Evolutionary conservation across 176 grass and related monocot species (phyloP).

Genomic region (Oryza longistaminata): DNA sequence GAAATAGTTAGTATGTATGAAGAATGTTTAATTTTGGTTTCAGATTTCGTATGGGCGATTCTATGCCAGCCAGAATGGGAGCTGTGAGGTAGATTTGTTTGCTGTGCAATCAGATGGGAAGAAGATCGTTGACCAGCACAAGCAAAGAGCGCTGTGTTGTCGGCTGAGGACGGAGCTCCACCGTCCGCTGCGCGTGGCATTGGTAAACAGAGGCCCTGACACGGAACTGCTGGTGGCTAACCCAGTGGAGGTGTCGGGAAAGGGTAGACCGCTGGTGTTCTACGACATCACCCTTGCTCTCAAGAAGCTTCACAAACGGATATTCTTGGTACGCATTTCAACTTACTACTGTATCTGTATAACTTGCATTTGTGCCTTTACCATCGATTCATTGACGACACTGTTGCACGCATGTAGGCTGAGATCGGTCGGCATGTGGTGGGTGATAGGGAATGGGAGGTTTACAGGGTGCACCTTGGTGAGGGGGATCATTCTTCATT

Average conservation of each 20-base stretch:
- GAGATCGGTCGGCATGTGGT: slow-evolving; percentile 73
- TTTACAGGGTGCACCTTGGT: slow-evolving; percentile 66
- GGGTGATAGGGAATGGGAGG: slow-evolving; percentile 74
- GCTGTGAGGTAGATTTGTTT: slow-evolving; percentile 78
- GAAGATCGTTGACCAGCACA: slow-evolving; percentile 70
- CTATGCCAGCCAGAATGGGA: slow-evolving; percentile 60
- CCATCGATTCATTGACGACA: not conserved
- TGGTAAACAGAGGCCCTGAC: slow-evolving; percentile 72
- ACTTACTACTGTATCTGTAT: not conserved
- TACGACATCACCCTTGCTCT: slow-evolving; percentile 83
- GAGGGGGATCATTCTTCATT: slow-evolving; percentile 54
- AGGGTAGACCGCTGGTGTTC: slow-evolving; percentile 76
- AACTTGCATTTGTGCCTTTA: not conserved
- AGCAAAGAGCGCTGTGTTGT: slow-evolving; percentile 44
- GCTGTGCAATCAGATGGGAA: slow-evolving; percentile 68
- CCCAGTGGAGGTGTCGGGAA: slow-evolving; percentile 71
- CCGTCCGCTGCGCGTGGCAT: slow-evolving; percentile 47
- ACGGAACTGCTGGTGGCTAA: slow-evolving; percentile 77
- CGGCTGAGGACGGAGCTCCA: slow-evolving; percentile 60
- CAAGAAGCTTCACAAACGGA: slow-evolving; percentile 61
- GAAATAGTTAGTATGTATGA: not conserved
- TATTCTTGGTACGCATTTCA: slow-evolving; percentile 64
- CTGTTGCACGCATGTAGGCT: slow-evolving; percentile 41
- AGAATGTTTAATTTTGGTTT: slow-evolving; percentile 29
- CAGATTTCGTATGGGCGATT: slow-evolving; percentile 70